A percentile compares a stretch with the other conserved stretches of the same genome.
phyloP scores from a whole-genome alignment of 768 basidiomycete genomes.

The Phylloporus scabripes region DNA sequence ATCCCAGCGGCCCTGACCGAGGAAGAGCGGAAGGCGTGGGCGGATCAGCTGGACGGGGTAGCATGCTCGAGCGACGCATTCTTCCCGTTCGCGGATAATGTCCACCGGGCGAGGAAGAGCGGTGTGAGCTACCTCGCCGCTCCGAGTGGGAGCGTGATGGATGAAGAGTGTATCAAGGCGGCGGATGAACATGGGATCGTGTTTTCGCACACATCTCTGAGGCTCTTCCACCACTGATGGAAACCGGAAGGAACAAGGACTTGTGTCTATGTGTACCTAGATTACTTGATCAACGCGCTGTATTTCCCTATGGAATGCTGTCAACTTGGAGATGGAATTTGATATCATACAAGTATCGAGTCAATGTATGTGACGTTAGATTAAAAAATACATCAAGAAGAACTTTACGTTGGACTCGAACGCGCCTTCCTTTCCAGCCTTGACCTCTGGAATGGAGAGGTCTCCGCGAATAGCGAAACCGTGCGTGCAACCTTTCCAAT shows the following conservation, averaged over 20 bases:
- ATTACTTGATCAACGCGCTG: not conserved
- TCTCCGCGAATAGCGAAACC: constrained; percentile 55
- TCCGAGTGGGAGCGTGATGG: constrained; percentile 94
- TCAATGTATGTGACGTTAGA: not conserved
- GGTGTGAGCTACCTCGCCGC: constrained; percentile 92
- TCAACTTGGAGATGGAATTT: not conserved
- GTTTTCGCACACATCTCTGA: constrained; percentile 82
- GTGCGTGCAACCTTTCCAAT: constrained; percentile 39
- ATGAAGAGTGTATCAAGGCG: constrained; percentile 91
- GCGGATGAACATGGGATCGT: constrained; percentile 91
- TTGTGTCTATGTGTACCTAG: constrained; percentile 4
- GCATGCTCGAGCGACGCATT: constrained; percentile 96
- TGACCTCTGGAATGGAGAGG: constrained; percentile 42
- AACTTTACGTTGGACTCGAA: constrained; percentile 49
- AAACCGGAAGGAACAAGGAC: constrained; percentile 3
- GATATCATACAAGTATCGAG: not conserved
- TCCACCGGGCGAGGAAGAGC: constrained; percentile 86
- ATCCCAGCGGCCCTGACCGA: constrained; percentile 59
- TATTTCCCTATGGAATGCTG: not conserved
- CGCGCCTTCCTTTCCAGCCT: constrained; percentile 57
- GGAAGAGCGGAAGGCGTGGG: constrained; percentile 73
- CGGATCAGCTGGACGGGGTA: constrained; percentile 70
- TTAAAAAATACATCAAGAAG: constrained; percentile 36
- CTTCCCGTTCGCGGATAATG: constrained; percentile 99
- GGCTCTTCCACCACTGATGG: constrained; percentile 82